Conservation (phyloP, 257 asterid species). For the Verbena officinalis region DNA sequence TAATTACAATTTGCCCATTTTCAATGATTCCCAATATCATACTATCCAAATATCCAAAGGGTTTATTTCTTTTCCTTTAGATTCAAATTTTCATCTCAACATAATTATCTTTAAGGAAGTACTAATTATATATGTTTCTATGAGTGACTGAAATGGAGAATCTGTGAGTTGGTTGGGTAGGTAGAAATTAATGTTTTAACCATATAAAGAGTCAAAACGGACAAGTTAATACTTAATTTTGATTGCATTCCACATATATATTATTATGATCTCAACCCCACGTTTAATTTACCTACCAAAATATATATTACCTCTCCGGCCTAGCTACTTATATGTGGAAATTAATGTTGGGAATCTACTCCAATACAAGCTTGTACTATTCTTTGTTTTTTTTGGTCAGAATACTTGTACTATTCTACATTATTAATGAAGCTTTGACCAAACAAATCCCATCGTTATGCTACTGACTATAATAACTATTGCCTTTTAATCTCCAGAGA, state of each 20-base stretch:
- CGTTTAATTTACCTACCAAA: background rate
- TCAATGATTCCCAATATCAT: background rate
- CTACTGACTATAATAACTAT: too few species aligned
- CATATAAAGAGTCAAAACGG: too few species aligned
- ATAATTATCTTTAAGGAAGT: too few species aligned
- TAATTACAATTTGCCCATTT: background rate
- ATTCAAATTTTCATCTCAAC: too few species aligned
- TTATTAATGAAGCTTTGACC: too few species aligned
- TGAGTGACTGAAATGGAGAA: background rate
- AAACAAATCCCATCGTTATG: too few species aligned
- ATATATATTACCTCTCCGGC: too few species aligned
- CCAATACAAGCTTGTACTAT: background rate
- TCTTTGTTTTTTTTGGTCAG: too few species aligned
- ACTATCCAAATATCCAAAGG: too few species aligned
- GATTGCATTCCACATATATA: background rate
- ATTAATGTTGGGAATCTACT: background rate
- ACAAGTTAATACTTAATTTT: background rate
- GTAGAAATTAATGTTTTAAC: background rate
- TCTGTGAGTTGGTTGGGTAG: background rate
- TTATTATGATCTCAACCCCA: slow-evolving; percentile 2
- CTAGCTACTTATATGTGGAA: background rate
- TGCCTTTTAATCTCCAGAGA: too few species aligned
- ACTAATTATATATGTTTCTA: background rate
- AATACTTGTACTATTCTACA: too few species aligned
- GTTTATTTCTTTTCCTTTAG: too few species aligned